Base-by-base conservation (phyloP, 805 yeast genomes). In the Kockiozyma suomiensis region DNA sequence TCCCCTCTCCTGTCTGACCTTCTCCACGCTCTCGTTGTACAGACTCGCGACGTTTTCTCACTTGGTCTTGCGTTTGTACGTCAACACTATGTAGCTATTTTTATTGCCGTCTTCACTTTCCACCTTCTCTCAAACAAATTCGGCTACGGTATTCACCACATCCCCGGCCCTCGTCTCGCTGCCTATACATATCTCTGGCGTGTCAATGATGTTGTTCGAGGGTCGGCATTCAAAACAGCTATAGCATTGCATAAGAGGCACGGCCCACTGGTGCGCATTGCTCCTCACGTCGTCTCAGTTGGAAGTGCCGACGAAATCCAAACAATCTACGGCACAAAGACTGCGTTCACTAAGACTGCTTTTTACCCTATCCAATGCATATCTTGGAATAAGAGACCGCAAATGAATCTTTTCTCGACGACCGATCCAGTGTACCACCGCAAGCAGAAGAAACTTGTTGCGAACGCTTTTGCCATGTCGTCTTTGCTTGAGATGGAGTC, bases 241-340 rank as follows among this genome's bases (percentile, higher is more conserved):
- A 80, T 83, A 57, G 41, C 69, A 2, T 72, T 85, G 58, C 92
- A 87, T 67, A 49, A 69, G 48, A 70, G 74, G 58, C 85, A 85
- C 66, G 92, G 91, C 1, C 80, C 85, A 6, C 81, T 86, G 2
- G 84, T 87, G 4, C 75, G 87, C 23, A 71, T 87, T 13, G 78
- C 84, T 0, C 90, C 91, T 1, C 72, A 74, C 25, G 90, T 85
- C 65, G 75, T 87, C 19, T 84, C 87, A 51, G 79, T 86, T 47
- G 76, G 81, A 47, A 83, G 85, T 53, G 68, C 77, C 3, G 77
- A 77, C 49, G 81, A 75, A 61, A 64, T 85, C 42, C 81, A 79
- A 64, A 83, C 82, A 45, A 79, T 87, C 21, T 87, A 87, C 70
- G 49, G 48, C 49, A 33, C 37, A 4, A 51, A 30, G 49, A 28